Conservation (phyloP, 192 early-diverging fungal genomes). For the Coemansia sp. region DNA sequence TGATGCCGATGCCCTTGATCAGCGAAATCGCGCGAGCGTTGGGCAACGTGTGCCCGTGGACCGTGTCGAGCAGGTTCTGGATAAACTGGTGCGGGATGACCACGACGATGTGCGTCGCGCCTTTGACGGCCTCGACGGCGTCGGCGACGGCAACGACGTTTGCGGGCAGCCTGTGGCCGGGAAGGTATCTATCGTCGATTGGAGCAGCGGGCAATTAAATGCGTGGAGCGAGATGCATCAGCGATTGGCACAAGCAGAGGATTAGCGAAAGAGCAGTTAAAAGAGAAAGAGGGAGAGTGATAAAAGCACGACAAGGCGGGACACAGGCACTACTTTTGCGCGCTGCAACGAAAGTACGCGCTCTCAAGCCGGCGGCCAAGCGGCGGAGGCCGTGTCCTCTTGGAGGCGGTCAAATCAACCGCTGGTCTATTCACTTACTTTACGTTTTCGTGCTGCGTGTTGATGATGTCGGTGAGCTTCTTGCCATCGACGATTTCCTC, state of each 20-base stretch:
- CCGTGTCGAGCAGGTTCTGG: slow-evolving; percentile 61
- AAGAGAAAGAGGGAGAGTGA: no score
- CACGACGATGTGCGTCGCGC: slow-evolving; percentile 89
- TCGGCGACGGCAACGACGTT: slow-evolving; percentile 87
- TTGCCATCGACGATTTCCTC: slow-evolving; percentile 84
- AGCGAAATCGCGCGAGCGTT: slow-evolving; percentile 88
- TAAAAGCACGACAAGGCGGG: no score
- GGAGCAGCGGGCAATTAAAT: no score
- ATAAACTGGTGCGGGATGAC: slow-evolving; percentile 97
- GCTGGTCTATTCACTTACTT: slow-evolving; percentile 59
- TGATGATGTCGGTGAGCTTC: slow-evolving; percentile 92
- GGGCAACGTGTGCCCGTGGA: slow-evolving; percentile 62
- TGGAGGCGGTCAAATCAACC: no score
- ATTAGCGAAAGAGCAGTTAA: no score
- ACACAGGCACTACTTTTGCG: no score
- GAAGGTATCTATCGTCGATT: slow-evolving; percentile 70
- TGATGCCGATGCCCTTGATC: slow-evolving; percentile 90
- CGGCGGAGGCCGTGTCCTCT: no score
- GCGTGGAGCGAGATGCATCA: no score
- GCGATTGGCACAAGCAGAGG: no score
- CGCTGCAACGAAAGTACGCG: no score
- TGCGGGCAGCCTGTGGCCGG: slow-evolving; percentile 76
- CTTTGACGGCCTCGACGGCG: slow-evolving; percentile 70
- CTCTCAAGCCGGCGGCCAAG: no score
- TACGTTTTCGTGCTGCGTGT: slow-evolving; percentile 88